phyloP scores from a whole-genome alignment of 2,329 filamentous ascomycete genomes.

The Alternaria incomplexa region DNA sequence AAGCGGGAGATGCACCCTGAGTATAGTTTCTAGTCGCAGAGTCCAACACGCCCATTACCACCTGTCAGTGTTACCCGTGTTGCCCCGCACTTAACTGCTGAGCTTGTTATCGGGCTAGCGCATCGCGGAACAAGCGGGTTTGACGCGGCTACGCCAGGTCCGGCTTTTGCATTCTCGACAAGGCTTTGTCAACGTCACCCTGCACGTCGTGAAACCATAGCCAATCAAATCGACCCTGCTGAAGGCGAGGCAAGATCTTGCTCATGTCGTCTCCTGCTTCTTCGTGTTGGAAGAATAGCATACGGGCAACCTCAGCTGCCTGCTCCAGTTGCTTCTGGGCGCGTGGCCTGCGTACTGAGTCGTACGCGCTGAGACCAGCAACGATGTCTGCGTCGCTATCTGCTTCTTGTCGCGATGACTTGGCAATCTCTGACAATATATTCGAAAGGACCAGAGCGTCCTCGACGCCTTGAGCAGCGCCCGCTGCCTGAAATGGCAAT shows the following conservation, averaged over 20 bases:
- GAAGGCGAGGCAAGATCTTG: not conserved
- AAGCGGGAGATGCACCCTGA: not conserved
- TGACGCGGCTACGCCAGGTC: not conserved
- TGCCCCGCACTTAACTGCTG: not conserved
- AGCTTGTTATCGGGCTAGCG: not conserved
- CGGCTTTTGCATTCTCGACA: not conserved
- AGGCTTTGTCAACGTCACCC: not conserved
- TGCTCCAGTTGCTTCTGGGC: not conserved
- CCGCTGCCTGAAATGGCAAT: not conserved
- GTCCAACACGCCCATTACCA: not conserved
- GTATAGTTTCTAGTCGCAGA: not conserved
- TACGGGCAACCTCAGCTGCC: not conserved
- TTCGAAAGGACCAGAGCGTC: not conserved
- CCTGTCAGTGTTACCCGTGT: fast-evolving
- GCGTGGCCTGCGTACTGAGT: not conserved
- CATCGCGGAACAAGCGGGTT: not conserved
- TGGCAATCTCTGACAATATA: not conserved
- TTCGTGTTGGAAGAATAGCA: not conserved
- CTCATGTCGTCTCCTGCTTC: not conserved
- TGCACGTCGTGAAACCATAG: not conserved
- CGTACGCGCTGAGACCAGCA: not conserved
- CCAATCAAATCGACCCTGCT: not conserved
- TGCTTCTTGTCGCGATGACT: not conserved
- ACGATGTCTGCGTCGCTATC: not conserved
- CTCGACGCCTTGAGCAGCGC: not conserved